Evolutionary conservation across 1,284 basidiomycete species (phyloP).

Genomic region (Cronartium quercuum): DNA sequence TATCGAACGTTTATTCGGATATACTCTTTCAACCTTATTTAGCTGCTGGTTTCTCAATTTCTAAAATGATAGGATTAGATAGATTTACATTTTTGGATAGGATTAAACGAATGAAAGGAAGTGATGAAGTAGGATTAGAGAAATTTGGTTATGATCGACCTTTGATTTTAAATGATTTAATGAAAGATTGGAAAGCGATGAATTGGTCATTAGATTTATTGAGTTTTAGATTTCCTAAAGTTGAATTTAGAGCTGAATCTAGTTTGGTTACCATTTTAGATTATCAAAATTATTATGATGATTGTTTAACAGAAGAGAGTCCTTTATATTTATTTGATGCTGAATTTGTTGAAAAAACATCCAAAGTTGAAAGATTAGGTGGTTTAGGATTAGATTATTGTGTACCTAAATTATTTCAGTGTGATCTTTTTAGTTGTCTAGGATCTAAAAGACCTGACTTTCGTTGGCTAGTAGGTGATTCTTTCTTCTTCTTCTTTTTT

Average conservation of each 20-base stretch:
- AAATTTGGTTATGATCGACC: conserved; percentile 28
- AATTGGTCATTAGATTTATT: conserved; percentile 45
- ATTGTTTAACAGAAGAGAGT: conserved; percentile 46
- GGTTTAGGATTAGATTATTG: conserved; percentile 43
- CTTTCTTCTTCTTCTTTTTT: not conserved
- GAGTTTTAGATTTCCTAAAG: conserved; percentile 41
- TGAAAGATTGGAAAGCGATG: conserved; percentile 43
- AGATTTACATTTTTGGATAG: too few relatives aligned
- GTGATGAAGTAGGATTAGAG: conserved; percentile 34
- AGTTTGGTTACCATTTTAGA: conserved; percentile 43
- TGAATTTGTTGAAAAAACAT: conserved; percentile 47
- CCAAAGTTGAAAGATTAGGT: not conserved
- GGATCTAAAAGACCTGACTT: conserved; percentile 46
- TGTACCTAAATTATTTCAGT: conserved; percentile 45
- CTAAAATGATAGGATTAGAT: too few relatives aligned
- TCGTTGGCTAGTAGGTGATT: conserved; percentile 46
- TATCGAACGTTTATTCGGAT: conserved; percentile 46
- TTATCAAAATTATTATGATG: conserved; percentile 44
- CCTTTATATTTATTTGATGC: conserved; percentile 49
- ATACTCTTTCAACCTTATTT: conserved; percentile 48
- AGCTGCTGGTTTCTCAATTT: conserved; percentile 41
- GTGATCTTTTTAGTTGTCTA: conserved; percentile 47
- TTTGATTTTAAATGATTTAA: conserved; percentile 45
- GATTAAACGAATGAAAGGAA: too few relatives aligned
- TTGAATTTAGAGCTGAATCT: conserved; percentile 46